phyloP scores from a whole-genome alignment of 1,284 basidiomycete species.

The Filobasidium uniguttulatum region DNA sequence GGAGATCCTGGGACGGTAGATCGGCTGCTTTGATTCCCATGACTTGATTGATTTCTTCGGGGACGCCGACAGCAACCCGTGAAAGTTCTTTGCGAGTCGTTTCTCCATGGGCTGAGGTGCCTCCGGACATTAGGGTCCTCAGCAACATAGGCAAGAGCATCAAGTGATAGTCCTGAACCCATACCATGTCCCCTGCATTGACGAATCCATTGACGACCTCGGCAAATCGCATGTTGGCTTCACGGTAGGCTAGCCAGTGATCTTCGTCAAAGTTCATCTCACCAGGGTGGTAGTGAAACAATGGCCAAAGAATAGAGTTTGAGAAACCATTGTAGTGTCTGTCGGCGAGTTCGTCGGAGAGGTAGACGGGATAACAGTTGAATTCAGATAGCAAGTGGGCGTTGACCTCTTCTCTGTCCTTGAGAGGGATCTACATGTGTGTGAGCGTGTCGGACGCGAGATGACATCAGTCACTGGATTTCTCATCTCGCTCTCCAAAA shows the following conservation, averaged over 20 bases:
- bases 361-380: conserved; percentile 92
- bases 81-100: conserved; percentile 55
- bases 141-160: conserved; percentile 96
- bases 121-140: conserved; percentile 73
- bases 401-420: conserved; percentile 74
- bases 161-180: conserved; percentile 96
- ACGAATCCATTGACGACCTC: conserved; percentile 69
- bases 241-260: conserved; percentile 94
- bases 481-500: no score
- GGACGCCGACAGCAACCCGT: conserved; percentile 60
- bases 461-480: no score
- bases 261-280: conserved; percentile 99
- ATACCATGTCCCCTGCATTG: conserved; percentile 79
- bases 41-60: conserved; percentile 44
- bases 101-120: conserved; percentile 47
- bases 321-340: conserved; percentile 96
- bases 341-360: conserved; percentile 93
- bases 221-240: conserved; percentile 91
- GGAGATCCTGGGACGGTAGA: not conserved
- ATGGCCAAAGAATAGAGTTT: conserved; percentile 97
- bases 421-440: conserved; percentile 60
- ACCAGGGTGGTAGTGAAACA: conserved; percentile 97
- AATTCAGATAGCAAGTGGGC: conserved; percentile 83
- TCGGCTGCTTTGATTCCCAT: conserved; percentile 26
- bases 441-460: not conserved